Percentiles rank a stretch among this genome's conserved stretches.
Evolutionary conservation across 2,329 filamentous ascomycete species (phyloP).

Genomic region (Beauveria scarabaeidicola): DNA sequence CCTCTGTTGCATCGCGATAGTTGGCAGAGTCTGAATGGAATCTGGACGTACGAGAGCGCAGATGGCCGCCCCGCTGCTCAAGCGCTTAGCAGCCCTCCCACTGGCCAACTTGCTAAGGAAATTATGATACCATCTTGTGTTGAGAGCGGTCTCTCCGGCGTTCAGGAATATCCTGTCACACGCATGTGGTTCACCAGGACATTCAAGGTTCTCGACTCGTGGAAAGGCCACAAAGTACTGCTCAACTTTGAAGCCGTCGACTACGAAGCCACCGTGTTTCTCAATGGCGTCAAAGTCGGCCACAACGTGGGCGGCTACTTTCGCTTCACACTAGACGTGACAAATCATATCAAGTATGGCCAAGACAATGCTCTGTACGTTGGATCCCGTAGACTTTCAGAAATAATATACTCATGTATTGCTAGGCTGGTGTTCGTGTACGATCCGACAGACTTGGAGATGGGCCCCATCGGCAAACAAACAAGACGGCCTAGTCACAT

Average conservation of each 20-base stretch:
- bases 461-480: constrained; percentile 61
- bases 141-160: constrained; percentile 39
- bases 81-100: constrained; percentile 14
- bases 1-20: constrained; percentile 44
- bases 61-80: constrained; percentile 12
- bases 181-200: constrained; percentile 43
- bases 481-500: constrained; percentile 49
- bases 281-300: constrained; percentile 45
- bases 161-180: constrained; percentile 33
- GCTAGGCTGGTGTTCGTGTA: constrained; percentile 51
- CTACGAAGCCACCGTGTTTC: constrained; percentile 48
- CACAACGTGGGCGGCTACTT: constrained; percentile 54
- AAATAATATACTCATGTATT: not conserved
- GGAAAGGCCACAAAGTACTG: constrained; percentile 36
- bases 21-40: constrained; percentile 50
- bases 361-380: constrained; percentile 47
- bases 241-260: constrained; percentile 53
- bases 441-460: constrained; percentile 55
- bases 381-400: too few relatives aligned
- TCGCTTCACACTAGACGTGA: constrained; percentile 52
- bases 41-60: constrained; percentile 44
- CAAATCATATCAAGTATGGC: constrained; percentile 30
- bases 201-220: constrained; percentile 40
- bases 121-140: constrained; percentile 36
- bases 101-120: constrained; percentile 26